Evolutionary conservation across 2,329 filamentous ascomycete species (phyloP).

Genomic region (Mycosphaerella arachidis): DNA sequence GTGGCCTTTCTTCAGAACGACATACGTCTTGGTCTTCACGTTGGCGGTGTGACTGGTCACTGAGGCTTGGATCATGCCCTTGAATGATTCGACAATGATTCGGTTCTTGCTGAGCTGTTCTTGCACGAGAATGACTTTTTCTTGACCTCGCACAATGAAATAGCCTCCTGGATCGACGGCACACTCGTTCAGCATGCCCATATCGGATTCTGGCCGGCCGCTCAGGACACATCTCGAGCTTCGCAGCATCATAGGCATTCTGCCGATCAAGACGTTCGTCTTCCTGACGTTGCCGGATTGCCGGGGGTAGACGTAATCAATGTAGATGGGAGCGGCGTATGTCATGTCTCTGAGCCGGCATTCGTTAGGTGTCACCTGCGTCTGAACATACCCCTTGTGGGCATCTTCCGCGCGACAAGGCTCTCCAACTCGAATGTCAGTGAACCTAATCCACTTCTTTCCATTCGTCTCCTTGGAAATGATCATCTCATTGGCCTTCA

Average conservation of each 20-base stretch:
- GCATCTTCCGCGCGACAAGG: conserved; percentile 77
- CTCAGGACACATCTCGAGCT: conserved; percentile 88
- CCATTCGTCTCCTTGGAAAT: conserved; percentile 90
- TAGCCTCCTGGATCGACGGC: conserved; percentile 94
- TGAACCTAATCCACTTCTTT: conserved; percentile 69
- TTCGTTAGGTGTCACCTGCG: conserved; percentile 79
- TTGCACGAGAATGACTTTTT: conserved; percentile 97
- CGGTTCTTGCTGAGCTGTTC: conserved; percentile 99
- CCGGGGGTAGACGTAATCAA: conserved; percentile 86
- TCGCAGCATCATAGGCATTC: conserved; percentile 94
- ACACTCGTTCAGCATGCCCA: conserved; percentile 92
- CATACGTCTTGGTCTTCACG: conserved; percentile 95
- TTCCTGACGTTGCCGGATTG: conserved; percentile 71
- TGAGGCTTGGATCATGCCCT: conserved; percentile 88
- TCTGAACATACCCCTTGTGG: conserved; percentile 63
- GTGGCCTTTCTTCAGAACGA: conserved; percentile 87
- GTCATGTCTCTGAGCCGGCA: conserved; percentile 95
- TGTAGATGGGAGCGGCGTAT: conserved; percentile 90
- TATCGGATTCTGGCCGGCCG: conserved; percentile 77
- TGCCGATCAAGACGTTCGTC: conserved; percentile 71
- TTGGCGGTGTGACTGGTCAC: conserved; percentile 98
- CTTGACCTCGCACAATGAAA: conserved; percentile 94
- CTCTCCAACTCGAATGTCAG: conserved; percentile 76
- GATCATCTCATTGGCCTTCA: conserved; percentile 73
- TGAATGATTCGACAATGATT: conserved; percentile 95